Base-by-base conservation (phyloP, 306 rosid species). In the Senna tora region DNA sequence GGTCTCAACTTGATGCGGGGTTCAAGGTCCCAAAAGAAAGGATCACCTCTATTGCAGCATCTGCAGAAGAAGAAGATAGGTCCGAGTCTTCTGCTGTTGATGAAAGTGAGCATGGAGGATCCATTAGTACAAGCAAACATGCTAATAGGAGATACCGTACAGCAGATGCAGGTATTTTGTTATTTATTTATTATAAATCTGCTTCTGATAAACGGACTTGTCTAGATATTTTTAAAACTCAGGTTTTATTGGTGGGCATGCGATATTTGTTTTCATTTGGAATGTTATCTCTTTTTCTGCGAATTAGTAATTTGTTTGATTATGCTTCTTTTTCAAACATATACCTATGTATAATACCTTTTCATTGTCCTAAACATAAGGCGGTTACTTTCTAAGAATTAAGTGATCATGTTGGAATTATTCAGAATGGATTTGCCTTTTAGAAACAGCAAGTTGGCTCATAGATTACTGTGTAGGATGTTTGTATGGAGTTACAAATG, bases 11-110 rank as follows among this genome's bases (percentile, higher is more conserved):
- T 64, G 87, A 82, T 19, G 84, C 71, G 53, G 86, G 85, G 41
- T 94, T 94, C 87, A 94, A 91, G 84, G 82, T 85, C 65, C 97
- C 96, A 0, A 86, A 82, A 80, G 92, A 86, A 55, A 89, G 81
- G 76, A 83, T 77, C 38, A 77, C 72, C 19, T 86, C 92, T 33
- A 79, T 86, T 82, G 87, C 82, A 16, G 85, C 97, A 46, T 84
- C 89, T 57, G 78, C 89, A 5, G 92, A 89, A 51, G 97, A 94
- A 66, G 96, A 85, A 65, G 90, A 86, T 50, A 79, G 64, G 54
- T 73, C 79, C 0, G 97, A 80, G 74, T 42, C 75, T n/a, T 49
- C 80, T 53, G 68, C 15, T 65, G 72, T 71, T 22, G 92, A 82
- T 32, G 96, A 85, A 20, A 54, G 82, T 15, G 88, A 68, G 50